Evolutionary conservation across 192 early-diverging fungal genomes (phyloP), one percentile per base, ranked within the genome.

Genomic region (Rhizoclosmatium sp.): DNA sequence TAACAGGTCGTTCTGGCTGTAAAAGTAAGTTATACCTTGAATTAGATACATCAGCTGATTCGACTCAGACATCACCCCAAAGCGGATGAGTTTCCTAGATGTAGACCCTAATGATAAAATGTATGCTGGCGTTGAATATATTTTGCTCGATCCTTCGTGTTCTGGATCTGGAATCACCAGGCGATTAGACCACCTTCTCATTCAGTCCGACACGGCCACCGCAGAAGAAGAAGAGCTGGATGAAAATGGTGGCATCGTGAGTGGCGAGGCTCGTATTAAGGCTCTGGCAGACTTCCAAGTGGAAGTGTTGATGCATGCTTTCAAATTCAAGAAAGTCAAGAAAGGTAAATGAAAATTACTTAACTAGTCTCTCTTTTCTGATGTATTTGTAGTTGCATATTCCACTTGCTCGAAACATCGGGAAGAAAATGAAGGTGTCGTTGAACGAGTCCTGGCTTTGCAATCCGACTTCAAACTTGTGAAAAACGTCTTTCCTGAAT

Each of bases 371-470:
- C 49, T 40, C 44, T 5, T 58, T 41, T 58, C 70, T 44, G 1
- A 47, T 47, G n/a, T 39, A 39, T 71, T 5, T 71, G 2, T 59
- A 71, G 87, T 99, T 23, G 91, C 92, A 9, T 99, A 99, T 80
- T 99, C 98, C 48, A 99, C 98, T 2, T 99, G 98, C 81, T 99
- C 98, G 4, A 92, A 96, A 59, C 93, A 98, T 79, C 85, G 85
- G 0, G 86, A 92, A 81, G 98, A 99, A 79, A 98, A 99, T 85
- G 98, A 99, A 76, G 91, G 92, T 5, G 98, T 99, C 0, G 95
- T 99, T n/a, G 87, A 90, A 31, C 82, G 86, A 3, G 87, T 94
- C 1, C 82, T 98, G 10, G 75, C 58, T 12, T 71, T 74, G 2
- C 85, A 92, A 65, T 82, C 68, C 59, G 86, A 89, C 58, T 93